Evolutionary conservation across 768 basidiomycete species (phyloP), one percentile per base, ranked within the genome.

Genomic region (Jaapia argillacea): DNA sequence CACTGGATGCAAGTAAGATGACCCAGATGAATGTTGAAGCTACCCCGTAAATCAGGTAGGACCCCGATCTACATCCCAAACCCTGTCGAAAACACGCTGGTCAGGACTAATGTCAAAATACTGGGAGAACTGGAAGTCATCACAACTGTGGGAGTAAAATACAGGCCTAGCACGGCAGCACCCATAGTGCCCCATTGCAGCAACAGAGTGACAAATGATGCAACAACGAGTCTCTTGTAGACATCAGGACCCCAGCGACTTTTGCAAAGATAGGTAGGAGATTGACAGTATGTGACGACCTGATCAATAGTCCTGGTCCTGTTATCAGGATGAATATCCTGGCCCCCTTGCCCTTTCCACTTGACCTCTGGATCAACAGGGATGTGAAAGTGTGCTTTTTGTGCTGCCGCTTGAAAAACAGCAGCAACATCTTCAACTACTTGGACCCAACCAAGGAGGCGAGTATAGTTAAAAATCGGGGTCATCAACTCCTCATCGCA

Each of bases 1-100:
- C 10, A 33, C 58, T 66, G 33, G 64, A 63, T 1, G 27, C 14
- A 7, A 66, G 46, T 6, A 66, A 53, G 1, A 62, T 10, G 4
- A 53, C 18, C 63, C 64, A 65, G 12, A 59, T 50, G 0, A 45
- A 1, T 2, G 59, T 66, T 1, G 64, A 61, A 4, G 54, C 1
- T 4, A 26, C 12, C 2, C 52, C 65, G 10, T 63, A 65, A 12
- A 57, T 37, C 26, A 63, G 21, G 41, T 64, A 65, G 1, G 55
- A 52, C 0, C 50, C 45, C 2, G 62, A 65, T 42, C 62, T 60
- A 36, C 65, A 66, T 10, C 64, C 65, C 1, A 67, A 24, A 14
- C 58, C 56, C 57, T 54, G 12, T 44, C 18, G 25, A 13, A n/a
- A n/a, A 16, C 16, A 27, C 10, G 41, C n/a, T 14, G 46, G 36